Percentiles rank a stretch among this genome's conserved stretches.
These are phyloP conservation scores for Dichotomopilus funicola DNA, from an alignment of 2,329 filamentous ascomycete species.

Conservation along the genomic window DNA sequence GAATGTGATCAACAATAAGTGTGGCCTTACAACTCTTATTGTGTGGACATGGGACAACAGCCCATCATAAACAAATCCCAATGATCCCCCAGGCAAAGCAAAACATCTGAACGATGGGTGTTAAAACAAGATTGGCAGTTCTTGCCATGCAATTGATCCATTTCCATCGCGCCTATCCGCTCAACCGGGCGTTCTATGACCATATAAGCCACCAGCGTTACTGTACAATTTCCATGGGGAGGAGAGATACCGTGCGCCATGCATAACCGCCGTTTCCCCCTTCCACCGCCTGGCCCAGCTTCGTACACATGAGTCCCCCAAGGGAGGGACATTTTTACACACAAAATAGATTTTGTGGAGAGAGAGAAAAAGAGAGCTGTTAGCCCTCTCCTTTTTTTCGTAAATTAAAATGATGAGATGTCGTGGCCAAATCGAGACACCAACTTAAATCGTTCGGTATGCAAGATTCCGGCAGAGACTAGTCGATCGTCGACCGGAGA, in stretches of 20 bases:
- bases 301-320: conserved; percentile 19
- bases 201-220: conserved; percentile 29
- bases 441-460: background rate
- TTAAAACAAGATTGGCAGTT: too few species aligned
- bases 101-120: too few species aligned
- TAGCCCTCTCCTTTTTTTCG: conserved; percentile 3
- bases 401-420: conserved; percentile 18
- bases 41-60: too few species aligned
- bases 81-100: too few species aligned
- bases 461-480: background rate
- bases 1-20: too few species aligned
- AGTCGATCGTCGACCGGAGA: background rate
- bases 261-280: conserved; percentile 21
- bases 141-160: conserved; percentile 8
- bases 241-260: conserved; percentile 47
- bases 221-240: conserved; percentile 42
- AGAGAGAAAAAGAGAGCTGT: conserved; percentile 9
- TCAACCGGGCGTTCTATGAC: conserved; percentile 25
- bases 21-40: too few species aligned
- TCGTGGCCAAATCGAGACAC: conserved; percentile 1
- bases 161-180: conserved; percentile 15
- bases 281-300: conserved; percentile 8
- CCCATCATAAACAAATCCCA: too few species aligned
- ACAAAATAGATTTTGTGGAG: conserved; percentile 8
- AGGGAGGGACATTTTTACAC: conserved; percentile 7